Conservation (phyloP, 345 rosid genomes). For the Corymbia maculata region DNA sequence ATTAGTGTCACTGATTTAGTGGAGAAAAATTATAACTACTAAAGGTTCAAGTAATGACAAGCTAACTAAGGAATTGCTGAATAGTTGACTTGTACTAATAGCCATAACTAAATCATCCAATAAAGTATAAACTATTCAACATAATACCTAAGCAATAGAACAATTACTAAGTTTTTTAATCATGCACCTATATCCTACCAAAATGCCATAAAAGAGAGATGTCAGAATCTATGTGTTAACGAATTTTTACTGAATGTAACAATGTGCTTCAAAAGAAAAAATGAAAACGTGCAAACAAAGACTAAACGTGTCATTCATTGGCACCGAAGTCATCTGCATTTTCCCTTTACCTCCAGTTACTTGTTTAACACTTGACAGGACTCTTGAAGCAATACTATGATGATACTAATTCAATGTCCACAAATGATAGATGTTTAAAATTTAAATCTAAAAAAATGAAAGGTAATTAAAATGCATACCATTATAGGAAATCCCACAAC, state of each 20-base stretch:
- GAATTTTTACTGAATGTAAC: neutral
- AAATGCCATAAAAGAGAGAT: neutral
- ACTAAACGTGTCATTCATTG: neutral
- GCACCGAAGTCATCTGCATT: neutral
- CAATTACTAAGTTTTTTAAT: neutral
- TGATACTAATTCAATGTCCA: neutral
- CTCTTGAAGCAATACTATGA: neutral
- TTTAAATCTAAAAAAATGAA: neutral
- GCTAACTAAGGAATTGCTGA: neutral
- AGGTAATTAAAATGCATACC: conserved; percentile 36
- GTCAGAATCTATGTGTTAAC: neutral
- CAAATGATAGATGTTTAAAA: neutral
- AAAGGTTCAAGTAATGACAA: neutral
- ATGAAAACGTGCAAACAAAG: neutral
- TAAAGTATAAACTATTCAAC: neutral
- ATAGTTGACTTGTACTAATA: neutral
- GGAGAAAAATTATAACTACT: neutral
- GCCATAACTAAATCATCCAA: neutral
- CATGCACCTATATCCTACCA: neutral
- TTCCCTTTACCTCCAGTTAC: neutral
- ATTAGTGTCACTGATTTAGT: neutral
- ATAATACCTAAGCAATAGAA: neutral
- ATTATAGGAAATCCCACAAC: conserved; percentile 86
- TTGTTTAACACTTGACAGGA: neutral
- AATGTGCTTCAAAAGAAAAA: neutral